phyloP scores from a whole-genome alignment of 1,284 basidiomycete genomes.

The Marasmius sp. region DNA sequence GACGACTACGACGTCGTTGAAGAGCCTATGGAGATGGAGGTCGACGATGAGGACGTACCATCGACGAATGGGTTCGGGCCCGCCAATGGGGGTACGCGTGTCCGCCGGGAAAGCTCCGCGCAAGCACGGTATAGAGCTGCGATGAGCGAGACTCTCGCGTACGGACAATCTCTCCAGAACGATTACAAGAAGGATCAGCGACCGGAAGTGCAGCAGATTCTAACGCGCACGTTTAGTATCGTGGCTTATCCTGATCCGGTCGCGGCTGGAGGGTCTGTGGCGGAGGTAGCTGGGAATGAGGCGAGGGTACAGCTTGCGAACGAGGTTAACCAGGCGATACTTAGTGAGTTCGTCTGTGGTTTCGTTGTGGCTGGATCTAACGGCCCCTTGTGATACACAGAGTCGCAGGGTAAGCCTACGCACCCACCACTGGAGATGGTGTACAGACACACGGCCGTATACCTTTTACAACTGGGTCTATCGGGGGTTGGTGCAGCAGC shows the following conservation, averaged over 20 bases:
- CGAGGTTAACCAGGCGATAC: conserved; percentile 78
- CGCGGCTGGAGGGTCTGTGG: conserved; percentile 59
- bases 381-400: conserved; percentile 34
- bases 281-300: conserved; percentile 64
- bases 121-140: conserved; percentile 52
- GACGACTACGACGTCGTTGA: conserved; percentile 25
- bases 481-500: conserved; percentile 73
- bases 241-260: conserved; percentile 76
- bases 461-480: conserved; percentile 66
- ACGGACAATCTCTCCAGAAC: conserved; percentile 67
- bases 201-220: conserved; percentile 59
- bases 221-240: conserved; percentile 74
- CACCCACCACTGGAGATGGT: conserved; percentile 72
- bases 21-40: conserved; percentile 45
- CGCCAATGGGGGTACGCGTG: neutral
- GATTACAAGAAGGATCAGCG: conserved; percentile 65
- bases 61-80: conserved; percentile 21
- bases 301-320: conserved; percentile 67
- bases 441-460: conserved; percentile 70
- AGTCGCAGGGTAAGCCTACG: conserved; percentile 72
- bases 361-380: neutral
- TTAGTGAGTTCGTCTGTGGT: conserved; percentile 52
- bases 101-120: conserved; percentile 12
- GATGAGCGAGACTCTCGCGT: conserved; percentile 62
- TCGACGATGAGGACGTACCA: conserved; percentile 43